Evolutionary conservation across 2,329 filamentous ascomycete species (phyloP).

Genomic region (Aspergillus phoenicis): DNA sequence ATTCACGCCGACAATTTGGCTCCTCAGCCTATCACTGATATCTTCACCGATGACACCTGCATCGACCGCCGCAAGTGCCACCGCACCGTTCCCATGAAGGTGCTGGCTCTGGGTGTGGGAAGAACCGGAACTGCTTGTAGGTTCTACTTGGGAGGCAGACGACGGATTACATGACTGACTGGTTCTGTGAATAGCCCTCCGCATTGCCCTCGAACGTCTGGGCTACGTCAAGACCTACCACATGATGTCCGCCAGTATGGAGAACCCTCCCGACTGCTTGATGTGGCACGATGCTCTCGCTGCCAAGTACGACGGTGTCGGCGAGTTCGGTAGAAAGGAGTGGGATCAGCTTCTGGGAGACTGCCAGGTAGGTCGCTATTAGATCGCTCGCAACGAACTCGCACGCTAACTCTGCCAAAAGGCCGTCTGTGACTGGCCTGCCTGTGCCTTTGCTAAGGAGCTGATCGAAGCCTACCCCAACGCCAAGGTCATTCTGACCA

Average conservation of each 20-base stretch:
- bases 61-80: constrained; percentile 68
- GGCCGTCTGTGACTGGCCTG: constrained; percentile 70
- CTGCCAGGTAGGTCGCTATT: constrained; percentile 47
- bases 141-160: constrained; percentile 27
- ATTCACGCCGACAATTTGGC: constrained; percentile 41
- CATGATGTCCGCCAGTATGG: constrained; percentile 70
- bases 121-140: constrained; percentile 71
- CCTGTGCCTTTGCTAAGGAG: constrained; percentile 68
- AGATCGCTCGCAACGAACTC: neutral
- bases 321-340: constrained; percentile 65
- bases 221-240: constrained; percentile 72
- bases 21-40: constrained; percentile 46
- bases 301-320: constrained; percentile 64
- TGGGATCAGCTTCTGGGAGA: constrained; percentile 70
- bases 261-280: constrained; percentile 67
- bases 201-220: constrained; percentile 65
- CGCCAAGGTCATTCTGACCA: constrained; percentile 70
- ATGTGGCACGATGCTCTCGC: constrained; percentile 71
- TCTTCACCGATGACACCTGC: constrained; percentile 65
- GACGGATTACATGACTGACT: constrained; percentile 12
- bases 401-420: constrained; percentile 25
- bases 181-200: constrained; percentile 53
- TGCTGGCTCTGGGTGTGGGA: constrained; percentile 69
- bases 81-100: constrained; percentile 70
- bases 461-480: constrained; percentile 72